phyloP scores from a whole-genome alignment of 495 filamentous ascomycete genomes.

The Penicillium herquei region DNA sequence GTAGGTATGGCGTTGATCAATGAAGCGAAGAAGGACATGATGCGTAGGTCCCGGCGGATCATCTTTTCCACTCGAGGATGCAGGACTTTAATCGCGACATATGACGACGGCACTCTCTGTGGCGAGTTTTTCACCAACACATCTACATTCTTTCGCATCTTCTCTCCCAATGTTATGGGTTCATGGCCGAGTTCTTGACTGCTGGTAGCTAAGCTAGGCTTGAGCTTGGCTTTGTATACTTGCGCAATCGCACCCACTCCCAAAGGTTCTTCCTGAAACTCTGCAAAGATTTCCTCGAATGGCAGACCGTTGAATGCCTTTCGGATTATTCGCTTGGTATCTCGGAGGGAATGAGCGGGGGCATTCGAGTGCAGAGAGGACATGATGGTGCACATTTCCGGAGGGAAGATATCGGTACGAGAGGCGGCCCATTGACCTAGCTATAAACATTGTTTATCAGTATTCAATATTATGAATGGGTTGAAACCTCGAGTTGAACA shows the following conservation, averaged over 20 bases:
- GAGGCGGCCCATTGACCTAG: slow-evolving; percentile 99
- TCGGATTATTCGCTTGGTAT: slow-evolving; percentile 74
- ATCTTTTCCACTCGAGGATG: slow-evolving; percentile 88
- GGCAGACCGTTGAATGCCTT: slow-evolving; percentile 75
- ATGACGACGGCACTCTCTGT: slow-evolving; percentile 80
- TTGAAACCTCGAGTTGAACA: neutral
- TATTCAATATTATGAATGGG: neutral
- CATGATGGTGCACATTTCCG: slow-evolving; percentile 88
- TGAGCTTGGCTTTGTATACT: slow-evolving; percentile 94
- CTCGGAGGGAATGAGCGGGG: slow-evolving; percentile 80
- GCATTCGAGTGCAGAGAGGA: slow-evolving; percentile 93
- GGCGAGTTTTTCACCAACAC: slow-evolving; percentile 81
- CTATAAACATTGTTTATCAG: slow-evolving; percentile 40
- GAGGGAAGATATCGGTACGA: slow-evolving; percentile 95
- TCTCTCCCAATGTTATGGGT: slow-evolving; percentile 56
- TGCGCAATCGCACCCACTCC: slow-evolving; percentile 97
- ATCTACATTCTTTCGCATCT: slow-evolving; percentile 78
- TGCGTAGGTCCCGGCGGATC: slow-evolving; percentile 83
- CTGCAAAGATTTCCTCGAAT: slow-evolving; percentile 94
- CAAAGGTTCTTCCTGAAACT: slow-evolving; percentile 87
- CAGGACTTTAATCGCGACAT: slow-evolving; percentile 95
- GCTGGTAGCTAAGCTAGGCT: slow-evolving; percentile 67
- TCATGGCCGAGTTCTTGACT: slow-evolving; percentile 51
- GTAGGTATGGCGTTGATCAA: slow-evolving; percentile 86
- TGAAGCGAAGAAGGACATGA: slow-evolving; percentile 91